Percentiles rank a stretch among this genome's conserved stretches.
phyloP scores from a whole-genome alignment of 352 stramenopile genomes.

The Phytophthora tentaculata region DNA sequence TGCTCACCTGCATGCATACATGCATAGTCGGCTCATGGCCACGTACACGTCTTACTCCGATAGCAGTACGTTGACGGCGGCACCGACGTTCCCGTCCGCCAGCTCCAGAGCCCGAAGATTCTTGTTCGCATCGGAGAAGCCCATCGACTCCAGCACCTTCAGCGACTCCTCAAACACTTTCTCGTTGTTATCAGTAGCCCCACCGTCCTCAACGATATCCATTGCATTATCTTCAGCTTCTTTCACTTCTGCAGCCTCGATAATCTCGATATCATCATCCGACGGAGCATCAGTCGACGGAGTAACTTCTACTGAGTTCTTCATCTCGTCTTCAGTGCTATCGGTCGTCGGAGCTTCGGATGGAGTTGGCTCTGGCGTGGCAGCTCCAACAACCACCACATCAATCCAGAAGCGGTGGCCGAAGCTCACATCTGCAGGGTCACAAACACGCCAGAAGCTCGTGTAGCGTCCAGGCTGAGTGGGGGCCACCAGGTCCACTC shows the following conservation, averaged over 20 bases:
- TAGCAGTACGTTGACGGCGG: conserved; percentile 56
- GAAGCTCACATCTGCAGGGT: conserved; percentile 66
- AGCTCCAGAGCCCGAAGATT: conserved; percentile 55
- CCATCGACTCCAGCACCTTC: conserved; percentile 59
- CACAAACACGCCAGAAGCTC: conserved; percentile 84
- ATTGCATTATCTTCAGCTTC: conserved; percentile 24
- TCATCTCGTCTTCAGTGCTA: conserved; percentile 30
- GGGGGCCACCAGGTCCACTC: conserved; percentile 41
- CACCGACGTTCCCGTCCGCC: conserved; percentile 54
- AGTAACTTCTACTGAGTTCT: conserved; percentile 11
- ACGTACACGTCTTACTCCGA: conserved; percentile 41
- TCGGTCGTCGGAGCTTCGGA: conserved; percentile 15
- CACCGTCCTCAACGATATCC: neutral
- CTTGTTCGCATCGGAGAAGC: conserved; percentile 55
- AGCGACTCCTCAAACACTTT: conserved; percentile 52
- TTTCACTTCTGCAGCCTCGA: conserved; percentile 35
- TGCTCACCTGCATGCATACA: conserved; percentile 30
- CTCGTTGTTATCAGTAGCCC: conserved; percentile 12
- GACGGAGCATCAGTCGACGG: conserved; percentile 18
- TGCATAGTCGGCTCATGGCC: conserved; percentile 4
- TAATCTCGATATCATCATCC: conserved; percentile 52
- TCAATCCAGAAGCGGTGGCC: conserved; percentile 90
- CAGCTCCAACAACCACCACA: conserved; percentile 51
- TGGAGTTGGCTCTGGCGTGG: conserved; percentile 5
- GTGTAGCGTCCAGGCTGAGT: conserved; percentile 70